Percentiles rank a stretch among this genome's conserved stretches.
Conservation (phyloP, 805 yeast species). For the Kazachstania psychrophila region DNA sequence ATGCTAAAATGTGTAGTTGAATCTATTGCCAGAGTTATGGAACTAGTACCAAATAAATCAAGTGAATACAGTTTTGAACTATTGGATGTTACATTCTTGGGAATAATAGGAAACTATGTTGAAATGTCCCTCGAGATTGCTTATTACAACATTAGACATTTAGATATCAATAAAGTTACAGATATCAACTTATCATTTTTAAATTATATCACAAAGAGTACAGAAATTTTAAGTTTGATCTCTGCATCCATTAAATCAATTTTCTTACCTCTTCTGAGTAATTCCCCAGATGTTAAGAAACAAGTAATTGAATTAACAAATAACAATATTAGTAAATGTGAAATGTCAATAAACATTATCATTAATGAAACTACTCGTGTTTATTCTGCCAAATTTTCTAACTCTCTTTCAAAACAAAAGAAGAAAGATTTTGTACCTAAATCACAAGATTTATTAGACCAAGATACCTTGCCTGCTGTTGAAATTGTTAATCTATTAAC, state of each 20-base stretch:
- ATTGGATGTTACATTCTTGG: conserved; percentile 55
- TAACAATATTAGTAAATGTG: conserved; percentile 49
- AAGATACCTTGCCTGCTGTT: conserved; percentile 65
- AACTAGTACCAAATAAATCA: conserved; percentile 54
- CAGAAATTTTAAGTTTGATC: conserved; percentile 54
- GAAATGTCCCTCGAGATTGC: conserved; percentile 68
- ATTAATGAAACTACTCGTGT: conserved; percentile 49
- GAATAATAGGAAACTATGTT: conserved; percentile 64
- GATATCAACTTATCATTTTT: conserved; percentile 40
- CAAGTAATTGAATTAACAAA: conserved; percentile 56
- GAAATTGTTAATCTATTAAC: conserved; percentile 46
- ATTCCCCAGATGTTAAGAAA: conserved; percentile 46
- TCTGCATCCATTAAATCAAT: conserved; percentile 68
- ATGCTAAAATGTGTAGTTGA: conserved; percentile 67
- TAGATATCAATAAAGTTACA: conserved; percentile 24
- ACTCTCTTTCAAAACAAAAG: conserved; percentile 55
- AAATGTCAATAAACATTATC: conserved; percentile 55
- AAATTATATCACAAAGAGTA: conserved; percentile 40
- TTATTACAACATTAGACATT: conserved; percentile 38
- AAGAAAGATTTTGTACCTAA: conserved; percentile 56
- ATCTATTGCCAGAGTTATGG: conserved; percentile 66
- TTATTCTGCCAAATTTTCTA: conserved; percentile 41
- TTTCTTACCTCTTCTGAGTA: conserved; percentile 62
- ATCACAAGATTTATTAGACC: conserved; percentile 38
- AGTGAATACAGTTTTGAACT: conserved; percentile 57